Conservation (phyloP, 73 alveolate genomes). For the Urostyla sp. region DNA sequence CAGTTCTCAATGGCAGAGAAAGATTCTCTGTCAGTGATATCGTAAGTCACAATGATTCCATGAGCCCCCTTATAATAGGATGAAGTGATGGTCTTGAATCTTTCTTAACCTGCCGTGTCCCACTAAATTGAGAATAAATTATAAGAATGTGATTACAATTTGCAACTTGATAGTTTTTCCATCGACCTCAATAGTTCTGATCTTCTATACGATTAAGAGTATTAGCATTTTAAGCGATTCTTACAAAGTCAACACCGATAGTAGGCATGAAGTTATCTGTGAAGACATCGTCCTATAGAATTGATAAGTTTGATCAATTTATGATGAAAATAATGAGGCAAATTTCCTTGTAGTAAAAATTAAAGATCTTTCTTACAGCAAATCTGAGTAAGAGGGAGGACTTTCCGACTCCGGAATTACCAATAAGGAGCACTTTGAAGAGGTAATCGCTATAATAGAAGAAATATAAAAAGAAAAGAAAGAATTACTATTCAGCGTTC, state of each 20-base stretch:
- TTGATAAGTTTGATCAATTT: too few relatives aligned
- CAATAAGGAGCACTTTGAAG: constrained; percentile 86
- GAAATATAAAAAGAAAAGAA: not conserved
- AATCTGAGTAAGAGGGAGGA: constrained; percentile 83
- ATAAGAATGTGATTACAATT: constrained; percentile 56
- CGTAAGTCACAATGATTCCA: constrained; percentile 74
- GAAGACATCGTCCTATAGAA: constrained; percentile 76
- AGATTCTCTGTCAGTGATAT: constrained; percentile 72
- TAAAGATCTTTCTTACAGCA: constrained; percentile 66
- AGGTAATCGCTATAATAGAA: constrained; percentile 74
- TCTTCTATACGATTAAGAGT: constrained; percentile 30
- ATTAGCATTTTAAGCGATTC: not conserved
- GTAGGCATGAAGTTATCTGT: constrained; percentile 89
- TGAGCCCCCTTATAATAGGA: constrained; percentile 78
- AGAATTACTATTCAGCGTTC: constrained; percentile 52
- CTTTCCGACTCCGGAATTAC: constrained; percentile 92
- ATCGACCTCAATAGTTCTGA: constrained; percentile 79
- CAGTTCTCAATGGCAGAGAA: constrained; percentile 62
- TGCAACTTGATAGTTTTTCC: constrained; percentile 76
- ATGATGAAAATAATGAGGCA: too few relatives aligned
- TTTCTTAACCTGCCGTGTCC: constrained; percentile 78
- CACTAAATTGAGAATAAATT: constrained; percentile 25
- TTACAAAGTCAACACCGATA: constrained; percentile 91
- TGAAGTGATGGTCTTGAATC: constrained; percentile 73
- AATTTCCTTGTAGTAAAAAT: too few relatives aligned